Base-by-base conservation (phyloP, 306 rosid species). In the Cicer cuneatum region DNA sequence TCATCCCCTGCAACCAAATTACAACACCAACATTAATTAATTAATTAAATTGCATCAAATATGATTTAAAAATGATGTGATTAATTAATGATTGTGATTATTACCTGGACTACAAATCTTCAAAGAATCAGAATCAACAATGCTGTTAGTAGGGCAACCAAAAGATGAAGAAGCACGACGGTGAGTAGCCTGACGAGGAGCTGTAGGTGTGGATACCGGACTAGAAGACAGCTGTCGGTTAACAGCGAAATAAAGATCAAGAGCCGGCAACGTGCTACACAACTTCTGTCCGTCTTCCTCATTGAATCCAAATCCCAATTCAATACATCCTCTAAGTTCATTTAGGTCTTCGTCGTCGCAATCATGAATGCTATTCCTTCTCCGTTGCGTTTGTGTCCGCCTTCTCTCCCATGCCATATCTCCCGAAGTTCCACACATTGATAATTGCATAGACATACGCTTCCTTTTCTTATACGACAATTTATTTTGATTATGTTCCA, bases 211-310 rank as follows among this genome's bases (percentile, higher is more conserved):
- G 0, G 97, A 83, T 7, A 74, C 84, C 0, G 95, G 89, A 14
- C 89, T 87, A 0, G 76, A 75, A 0, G 91, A 84, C 0, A 91
- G 7, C 68, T 91, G 92, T 2, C 99, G 84, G 72, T 92, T 90
- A 2, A 94, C 96, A 0, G 97, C 99, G 11, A 94, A 94, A 48
- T 94, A 94, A 4, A 94, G 90, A 71, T 94, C 99, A 0, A 94
- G 90, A 47, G 99, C 99, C 0, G 99, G 99, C 80, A 94, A 83
- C 2, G 99, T 94, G 37, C 82, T 78, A 53, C 96, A 87, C 2
- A 94, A 62, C 15, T 46, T 80, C 19, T 92, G 98, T 2, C 95
- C 96, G 8, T 90, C 89, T 72, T 92, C 99, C 46, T 94, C 99
- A 4, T 89, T 92, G 82, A 94, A 94, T 16, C 97, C 97, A 41